Evolutionary conservation across 164 flowering plant genomes (phyloP).

Genomic region (Macadamia integrifolia): DNA sequence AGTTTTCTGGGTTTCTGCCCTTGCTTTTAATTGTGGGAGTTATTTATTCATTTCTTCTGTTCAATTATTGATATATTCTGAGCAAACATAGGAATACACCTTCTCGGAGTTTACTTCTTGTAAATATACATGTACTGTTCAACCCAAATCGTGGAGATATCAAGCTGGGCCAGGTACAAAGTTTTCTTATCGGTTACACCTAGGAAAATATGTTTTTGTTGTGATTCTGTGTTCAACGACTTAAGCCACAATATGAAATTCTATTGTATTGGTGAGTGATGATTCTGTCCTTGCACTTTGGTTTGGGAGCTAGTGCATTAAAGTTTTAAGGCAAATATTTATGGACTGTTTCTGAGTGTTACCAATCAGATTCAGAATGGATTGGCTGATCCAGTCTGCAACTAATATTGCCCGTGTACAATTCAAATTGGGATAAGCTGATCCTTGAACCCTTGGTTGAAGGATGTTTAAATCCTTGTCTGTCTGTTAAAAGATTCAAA

Average conservation of each 20-base stretch:
- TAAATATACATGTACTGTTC: conserved; percentile 79
- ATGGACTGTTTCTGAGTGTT: no score
- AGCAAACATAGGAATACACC: conserved; percentile 25
- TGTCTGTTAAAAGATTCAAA: no score
- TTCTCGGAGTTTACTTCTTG: conserved; percentile 52
- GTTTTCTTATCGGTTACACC: background rate
- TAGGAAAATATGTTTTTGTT: no score
- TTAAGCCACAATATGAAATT: background rate
- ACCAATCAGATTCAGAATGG: no score
- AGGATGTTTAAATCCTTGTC: no score
- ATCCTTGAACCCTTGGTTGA: no score
- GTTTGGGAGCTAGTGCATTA: no score
- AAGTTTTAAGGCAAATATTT: no score
- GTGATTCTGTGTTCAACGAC: no score
- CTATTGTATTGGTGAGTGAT: background rate
- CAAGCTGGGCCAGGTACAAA: conserved; percentile 83
- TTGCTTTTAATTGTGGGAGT: background rate
- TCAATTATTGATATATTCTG: background rate
- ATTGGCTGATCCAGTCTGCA: no score
- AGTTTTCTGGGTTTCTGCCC: background rate
- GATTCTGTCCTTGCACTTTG: background rate
- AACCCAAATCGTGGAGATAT: conserved; percentile 94
- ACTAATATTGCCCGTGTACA: no score
- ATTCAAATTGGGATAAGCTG: no score
- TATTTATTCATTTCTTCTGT: background rate